Conservation (phyloP, 2,329 filamentous ascomycete genomes). For the Fusarium gaditjirri region DNA sequence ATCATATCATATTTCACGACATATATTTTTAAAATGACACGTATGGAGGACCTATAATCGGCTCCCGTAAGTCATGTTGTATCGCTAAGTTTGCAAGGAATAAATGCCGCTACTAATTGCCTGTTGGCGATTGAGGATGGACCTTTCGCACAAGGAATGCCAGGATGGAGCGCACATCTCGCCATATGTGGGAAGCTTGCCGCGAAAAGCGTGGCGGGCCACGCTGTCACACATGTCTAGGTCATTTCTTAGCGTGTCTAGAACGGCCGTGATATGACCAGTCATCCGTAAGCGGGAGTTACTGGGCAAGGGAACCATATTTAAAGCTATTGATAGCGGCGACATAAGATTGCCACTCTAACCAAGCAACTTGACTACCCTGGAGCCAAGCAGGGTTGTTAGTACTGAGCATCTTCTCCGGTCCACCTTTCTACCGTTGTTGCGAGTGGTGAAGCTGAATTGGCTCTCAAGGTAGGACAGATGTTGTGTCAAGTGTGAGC, state of each 20-base stretch:
- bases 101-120: neutral
- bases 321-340: too few relatives aligned
- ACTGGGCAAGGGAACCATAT: too few relatives aligned
- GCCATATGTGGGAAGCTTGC: neutral
- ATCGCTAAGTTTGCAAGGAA: neutral
- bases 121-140: neutral
- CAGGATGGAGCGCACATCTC: neutral
- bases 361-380: neutral
- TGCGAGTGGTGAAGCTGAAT: neutral
- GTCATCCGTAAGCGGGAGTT: neutral
- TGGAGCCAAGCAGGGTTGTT: neutral
- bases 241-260: neutral
- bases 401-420: neutral
- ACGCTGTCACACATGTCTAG: neutral
- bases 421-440: neutral
- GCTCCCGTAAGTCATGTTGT: neutral
- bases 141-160: neutral
- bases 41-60: neutral
- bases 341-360: neutral
- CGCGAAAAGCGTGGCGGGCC: neutral
- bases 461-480: rapidly evolving
- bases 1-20: neutral
- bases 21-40: neutral
- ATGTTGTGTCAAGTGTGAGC: too few relatives aligned
- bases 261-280: neutral